phyloP scores from a whole-genome alignment of 441 rosid species.

The Populus hybrid region DNA sequence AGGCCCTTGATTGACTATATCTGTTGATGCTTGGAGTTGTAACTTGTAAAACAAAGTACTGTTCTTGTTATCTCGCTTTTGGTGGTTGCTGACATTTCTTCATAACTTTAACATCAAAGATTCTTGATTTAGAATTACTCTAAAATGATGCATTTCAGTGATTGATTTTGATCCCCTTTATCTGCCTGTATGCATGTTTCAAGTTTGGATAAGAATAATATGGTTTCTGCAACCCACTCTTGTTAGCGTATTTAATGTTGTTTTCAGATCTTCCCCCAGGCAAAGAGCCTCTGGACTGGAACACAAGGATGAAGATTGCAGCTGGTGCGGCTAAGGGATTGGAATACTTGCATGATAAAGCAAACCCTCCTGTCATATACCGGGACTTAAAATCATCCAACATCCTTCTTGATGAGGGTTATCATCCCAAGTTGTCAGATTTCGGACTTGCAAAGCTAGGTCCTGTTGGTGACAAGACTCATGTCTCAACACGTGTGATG shows the following conservation, averaged over 20 bases:
- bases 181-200: not conserved
- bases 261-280: conserved; percentile 76
- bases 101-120: not conserved
- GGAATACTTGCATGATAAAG: conserved; percentile 93
- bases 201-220: conserved; percentile 3
- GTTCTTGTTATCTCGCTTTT: not conserved
- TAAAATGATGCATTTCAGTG: not conserved
- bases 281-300: conserved; percentile 95
- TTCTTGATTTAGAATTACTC: not conserved
- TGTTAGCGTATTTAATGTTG: conserved; percentile 10
- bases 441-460: conserved; percentile 96
- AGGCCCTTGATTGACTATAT: not conserved
- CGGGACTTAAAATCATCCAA: conserved; percentile 94
- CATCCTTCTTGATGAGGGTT: conserved; percentile 89
- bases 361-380: conserved; percentile 96
- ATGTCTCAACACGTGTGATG: conserved; percentile 98
- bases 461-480: conserved; percentile 98
- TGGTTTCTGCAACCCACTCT: not conserved
- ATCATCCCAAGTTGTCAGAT: conserved; percentile 91
- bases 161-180: not conserved
- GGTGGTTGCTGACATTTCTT: not conserved
- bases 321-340: conserved; percentile 99
- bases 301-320: conserved; percentile 94
- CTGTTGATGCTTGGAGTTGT: not conserved
- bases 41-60: not conserved